phyloP scores from a whole-genome alignment of 1,139 yeast genomes.

The Arxiozyma telluris region DNA sequence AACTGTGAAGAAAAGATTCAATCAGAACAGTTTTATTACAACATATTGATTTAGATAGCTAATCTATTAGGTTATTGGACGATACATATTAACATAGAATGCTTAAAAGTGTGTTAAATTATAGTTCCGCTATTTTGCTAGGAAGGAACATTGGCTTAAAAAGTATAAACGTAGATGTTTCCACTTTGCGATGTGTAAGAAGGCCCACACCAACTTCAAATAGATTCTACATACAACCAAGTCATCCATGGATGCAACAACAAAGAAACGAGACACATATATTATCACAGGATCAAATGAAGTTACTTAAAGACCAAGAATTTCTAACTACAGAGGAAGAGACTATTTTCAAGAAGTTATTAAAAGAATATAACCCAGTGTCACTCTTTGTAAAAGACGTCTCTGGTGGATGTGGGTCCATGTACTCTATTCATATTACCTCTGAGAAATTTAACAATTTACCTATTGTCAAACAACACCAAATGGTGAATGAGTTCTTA shows the following conservation, averaged over 20 bases:
- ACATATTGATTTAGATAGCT: background rate
- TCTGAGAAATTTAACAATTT: constrained; percentile 70
- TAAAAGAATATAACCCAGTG: constrained; percentile 47
- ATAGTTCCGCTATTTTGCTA: background rate
- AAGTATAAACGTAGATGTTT: too few species aligned
- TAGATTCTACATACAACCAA: background rate
- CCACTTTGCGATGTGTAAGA: background rate
- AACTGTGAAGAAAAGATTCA: background rate
- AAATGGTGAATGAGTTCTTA: constrained; percentile 72
- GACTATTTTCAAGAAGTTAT: constrained; percentile 49
- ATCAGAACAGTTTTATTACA: background rate
- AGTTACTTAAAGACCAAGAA: background rate
- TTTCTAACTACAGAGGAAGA: constrained; percentile 53
- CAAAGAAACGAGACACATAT: background rate
- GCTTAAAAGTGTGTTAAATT: background rate
- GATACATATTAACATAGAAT: too few species aligned
- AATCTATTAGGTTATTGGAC: too few species aligned
- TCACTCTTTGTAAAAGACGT: constrained; percentile 69
- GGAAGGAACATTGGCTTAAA: background rate
- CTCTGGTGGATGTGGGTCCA: constrained; percentile 95
- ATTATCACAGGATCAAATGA: background rate
- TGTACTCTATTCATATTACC: constrained; percentile 82
- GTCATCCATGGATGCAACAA: background rate
- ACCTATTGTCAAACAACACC: constrained; percentile 82
- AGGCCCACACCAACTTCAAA: background rate